phyloP scores from a whole-genome alignment of 176 grass and related monocot genomes.

The Carex scoparia region DNA sequence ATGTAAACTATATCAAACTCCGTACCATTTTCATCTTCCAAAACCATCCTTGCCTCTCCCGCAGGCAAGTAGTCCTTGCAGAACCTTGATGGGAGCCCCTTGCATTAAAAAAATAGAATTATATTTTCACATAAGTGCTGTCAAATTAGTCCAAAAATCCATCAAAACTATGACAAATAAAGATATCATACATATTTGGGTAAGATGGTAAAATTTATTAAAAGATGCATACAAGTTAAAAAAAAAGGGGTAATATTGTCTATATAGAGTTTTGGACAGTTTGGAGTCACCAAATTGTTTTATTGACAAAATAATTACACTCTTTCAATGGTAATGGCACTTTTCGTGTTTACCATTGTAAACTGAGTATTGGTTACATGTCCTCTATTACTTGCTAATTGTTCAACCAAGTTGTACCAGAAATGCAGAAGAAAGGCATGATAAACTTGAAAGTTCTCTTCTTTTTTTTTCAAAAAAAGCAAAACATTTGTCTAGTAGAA shows the following conservation, averaged over 20 bases:
- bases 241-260: not conserved
- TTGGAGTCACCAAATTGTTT: not conserved
- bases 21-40: conserved; percentile 76
- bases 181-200: not conserved
- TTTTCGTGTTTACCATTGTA: not conserved
- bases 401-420: not conserved
- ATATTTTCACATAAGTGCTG: not conserved
- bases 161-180: not conserved
- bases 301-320: not conserved
- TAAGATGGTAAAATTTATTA: not conserved
- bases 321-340: not conserved
- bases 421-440: not conserved
- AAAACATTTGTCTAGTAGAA: not conserved
- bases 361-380: not conserved
- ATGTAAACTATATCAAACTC: conserved; percentile 85
- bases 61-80: conserved; percentile 74
- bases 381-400: not conserved
- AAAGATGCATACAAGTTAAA: not conserved
- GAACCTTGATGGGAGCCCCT: conserved; percentile 75
- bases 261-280: not conserved
- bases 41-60: conserved; percentile 67
- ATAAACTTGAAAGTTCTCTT: not conserved
- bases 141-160: not conserved
- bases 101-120: not conserved
- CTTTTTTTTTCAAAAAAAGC: not conserved